Base-by-base conservation (phyloP, 2,329 filamentous ascomycete species). In the Chalaropsis ovoidea region DNA sequence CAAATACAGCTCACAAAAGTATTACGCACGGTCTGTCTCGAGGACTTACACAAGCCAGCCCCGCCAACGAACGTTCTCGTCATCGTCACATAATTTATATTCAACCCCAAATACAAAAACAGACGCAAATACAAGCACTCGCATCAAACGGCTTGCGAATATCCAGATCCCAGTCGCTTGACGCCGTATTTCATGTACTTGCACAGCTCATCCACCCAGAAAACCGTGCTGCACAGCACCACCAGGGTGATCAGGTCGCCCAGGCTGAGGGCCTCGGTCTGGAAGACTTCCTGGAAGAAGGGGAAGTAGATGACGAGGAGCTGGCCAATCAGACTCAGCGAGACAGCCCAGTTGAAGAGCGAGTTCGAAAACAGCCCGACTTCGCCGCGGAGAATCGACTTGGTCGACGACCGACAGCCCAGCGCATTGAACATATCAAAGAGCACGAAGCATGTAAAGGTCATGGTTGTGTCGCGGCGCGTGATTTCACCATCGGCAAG, bases 361-460 rank as follows among this genome's bases (percentile, higher is more conserved):
- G 86, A 87, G 74, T 99, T 99, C 8, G 86, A 85, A 66, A 94
- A 88, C 13, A 95, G 75, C 8, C 88, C 85, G 62, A 95, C 81
- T 73, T 99, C 92, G 49, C 94, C 93, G 31, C 87, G 82, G 2
- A 99, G 82, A 4, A 99, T 81, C 11, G 89, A 95, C 75, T 97
- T 97, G 69, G 83, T 86, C 73, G 96, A 92, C 7, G 89, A 95
- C 61, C 94, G 89, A 76, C 94, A 99, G 17, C 90, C 87, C 24
- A 99, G 80, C 1, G 94, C 94, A 75, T 99, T 97, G 80, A 97
- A 96, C 94, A 99, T 99, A 79, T 99, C 94, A 76, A 97, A 99
- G 64, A 99, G 83, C 58, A 99, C 94, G 73, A 99, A 99, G 76
- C 92, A 96, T 5, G 94, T 99, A 74, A 99, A 99, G 0, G 94